A percentile compares a stretch with the other conserved stretches of the same genome.
These are phyloP conservation scores for Digitaria exilis DNA, from an alignment of 202 grass and related monocot genomes.

Conservation along the genomic window DNA sequence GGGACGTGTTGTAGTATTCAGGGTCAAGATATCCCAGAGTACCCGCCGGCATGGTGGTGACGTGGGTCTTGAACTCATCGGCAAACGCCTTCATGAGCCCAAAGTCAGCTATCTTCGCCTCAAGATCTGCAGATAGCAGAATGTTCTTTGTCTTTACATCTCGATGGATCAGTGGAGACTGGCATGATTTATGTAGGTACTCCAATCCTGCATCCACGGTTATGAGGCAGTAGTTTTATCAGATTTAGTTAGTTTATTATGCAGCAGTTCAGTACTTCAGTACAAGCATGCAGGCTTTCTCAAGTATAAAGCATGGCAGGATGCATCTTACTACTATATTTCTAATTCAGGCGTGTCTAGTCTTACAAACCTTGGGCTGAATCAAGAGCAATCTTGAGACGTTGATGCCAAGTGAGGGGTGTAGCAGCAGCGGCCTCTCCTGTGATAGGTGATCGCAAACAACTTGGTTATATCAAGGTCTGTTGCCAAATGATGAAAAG, in stretches of 20 bases:
- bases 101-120: conserved; percentile 79
- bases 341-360: background rate
- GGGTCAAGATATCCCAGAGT: conserved; percentile 83
- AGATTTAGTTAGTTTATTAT: background rate
- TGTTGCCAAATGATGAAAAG: background rate
- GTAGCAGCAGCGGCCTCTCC: conserved; percentile 34
- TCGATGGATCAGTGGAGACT: conserved; percentile 69
- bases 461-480: background rate
- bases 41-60: conserved; percentile 62
- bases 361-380: conserved; percentile 64
- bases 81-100: conserved; percentile 58
- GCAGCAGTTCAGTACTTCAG: background rate
- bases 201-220: conserved; percentile 52
- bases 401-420: conserved; percentile 67
- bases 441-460: conserved; percentile 28
- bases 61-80: conserved; percentile 23
- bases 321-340: background rate
- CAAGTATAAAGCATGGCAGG: background rate
- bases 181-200: conserved; percentile 74
- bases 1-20: conserved; percentile 56
- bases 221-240: background rate
- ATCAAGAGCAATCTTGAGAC: conserved; percentile 69
- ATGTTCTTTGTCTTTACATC: conserved; percentile 83
- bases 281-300: background rate
- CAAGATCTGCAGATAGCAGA: conserved; percentile 46